These are phyloP conservation scores for Wickerhamiella siamensis DNA, from an alignment of 805 yeast species.

Conservation along the genomic window DNA sequence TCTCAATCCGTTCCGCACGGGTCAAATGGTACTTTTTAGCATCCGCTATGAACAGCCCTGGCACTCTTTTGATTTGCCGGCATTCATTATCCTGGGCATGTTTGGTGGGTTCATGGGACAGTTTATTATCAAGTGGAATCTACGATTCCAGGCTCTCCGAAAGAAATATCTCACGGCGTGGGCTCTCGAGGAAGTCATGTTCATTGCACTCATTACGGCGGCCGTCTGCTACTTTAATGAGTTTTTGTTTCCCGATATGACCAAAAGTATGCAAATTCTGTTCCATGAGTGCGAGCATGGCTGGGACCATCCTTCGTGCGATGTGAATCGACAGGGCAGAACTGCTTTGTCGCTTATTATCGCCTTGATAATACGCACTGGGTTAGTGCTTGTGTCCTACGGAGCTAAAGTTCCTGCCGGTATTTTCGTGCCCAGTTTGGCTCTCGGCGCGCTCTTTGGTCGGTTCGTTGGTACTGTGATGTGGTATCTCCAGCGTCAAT, in stretches of 20 bases:
- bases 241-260: conserved; percentile 78
- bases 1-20: conserved; percentile 85
- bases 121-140: conserved; percentile 57
- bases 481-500: conserved; percentile 33
- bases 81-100: conserved; percentile 62
- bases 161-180: conserved; percentile 45
- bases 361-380: conserved; percentile 61
- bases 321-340: conserved; percentile 12
- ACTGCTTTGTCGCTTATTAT: conserved; percentile 40
- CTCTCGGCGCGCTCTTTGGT: conserved; percentile 92
- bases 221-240: conserved; percentile 69
- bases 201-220: conserved; percentile 56
- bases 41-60: conserved; percentile 79
- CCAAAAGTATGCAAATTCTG: conserved; percentile 80
- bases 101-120: conserved; percentile 91
- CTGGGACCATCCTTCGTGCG: conserved; percentile 27
- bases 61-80: conserved; percentile 69
- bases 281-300: conserved; percentile 65
- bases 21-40: conserved; percentile 84
- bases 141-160: conserved; percentile 62
- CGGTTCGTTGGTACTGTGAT: conserved; percentile 66
- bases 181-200: conserved; percentile 58
- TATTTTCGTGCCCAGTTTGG: conserved; percentile 93
- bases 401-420: conserved; percentile 89
- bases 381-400: conserved; percentile 68